Conservation (phyloP, 345 rosid genomes). For the Pistacia atlantica region DNA sequence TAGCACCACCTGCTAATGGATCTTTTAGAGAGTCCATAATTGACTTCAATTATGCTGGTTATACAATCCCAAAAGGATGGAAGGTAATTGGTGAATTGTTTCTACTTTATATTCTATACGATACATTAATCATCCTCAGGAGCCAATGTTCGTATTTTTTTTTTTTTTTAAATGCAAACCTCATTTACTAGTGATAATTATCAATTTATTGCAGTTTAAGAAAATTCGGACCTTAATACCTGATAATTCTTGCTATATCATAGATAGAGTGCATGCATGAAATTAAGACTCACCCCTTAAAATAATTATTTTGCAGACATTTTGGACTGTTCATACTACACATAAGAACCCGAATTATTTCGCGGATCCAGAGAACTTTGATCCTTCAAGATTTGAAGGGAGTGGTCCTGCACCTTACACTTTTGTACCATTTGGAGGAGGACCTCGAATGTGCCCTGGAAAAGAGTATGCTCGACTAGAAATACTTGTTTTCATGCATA, state of each 20-base stretch:
- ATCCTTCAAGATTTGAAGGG: slow-evolving; percentile 34
- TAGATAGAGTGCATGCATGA: not conserved
- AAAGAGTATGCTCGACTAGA: slow-evolving; percentile 31
- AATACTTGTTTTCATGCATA: slow-evolving; percentile 32
- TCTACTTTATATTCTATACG: too few relatives aligned
- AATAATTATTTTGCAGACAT: slow-evolving; percentile 14
- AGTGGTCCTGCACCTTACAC: slow-evolving; percentile 21
- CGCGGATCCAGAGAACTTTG: slow-evolving; percentile 31
- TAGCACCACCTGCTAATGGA: slow-evolving; percentile 26
- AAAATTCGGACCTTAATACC: too few relatives aligned
- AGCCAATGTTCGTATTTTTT: too few relatives aligned
- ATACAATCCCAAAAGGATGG: slow-evolving; percentile 38
- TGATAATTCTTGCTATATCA: too few relatives aligned
- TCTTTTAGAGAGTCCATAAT: slow-evolving; percentile 32
- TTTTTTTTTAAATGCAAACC: too few relatives aligned
- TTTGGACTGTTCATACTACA: slow-evolving; percentile 30
- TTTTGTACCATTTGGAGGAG: slow-evolving; percentile 36
- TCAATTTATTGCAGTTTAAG: too few relatives aligned
- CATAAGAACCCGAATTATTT: slow-evolving; percentile 31
- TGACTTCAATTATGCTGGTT: slow-evolving; percentile 26
- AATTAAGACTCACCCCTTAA: too few relatives aligned
- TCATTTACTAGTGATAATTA: not conserved
- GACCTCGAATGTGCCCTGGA: slow-evolving; percentile 34
- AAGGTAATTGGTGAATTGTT: slow-evolving; percentile 18
- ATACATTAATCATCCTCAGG: too few relatives aligned